A percentile compares a stretch with the other conserved stretches of the same genome.
Conservation (phyloP, 2,329 filamentous ascomycete species). For the Bipolaris gigantea region DNA sequence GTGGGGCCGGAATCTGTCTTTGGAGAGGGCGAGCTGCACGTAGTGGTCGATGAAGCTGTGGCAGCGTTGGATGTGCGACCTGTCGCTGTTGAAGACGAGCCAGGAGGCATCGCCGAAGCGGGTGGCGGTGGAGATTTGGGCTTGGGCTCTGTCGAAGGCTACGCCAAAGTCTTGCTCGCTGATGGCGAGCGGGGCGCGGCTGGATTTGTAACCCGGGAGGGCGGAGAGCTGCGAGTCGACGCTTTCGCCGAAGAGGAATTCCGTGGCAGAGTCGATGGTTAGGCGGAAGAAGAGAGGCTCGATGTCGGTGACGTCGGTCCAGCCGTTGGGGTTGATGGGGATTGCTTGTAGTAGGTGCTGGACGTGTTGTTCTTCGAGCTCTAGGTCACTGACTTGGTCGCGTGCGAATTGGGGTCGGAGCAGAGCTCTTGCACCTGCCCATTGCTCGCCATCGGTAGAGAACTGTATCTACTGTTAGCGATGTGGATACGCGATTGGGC, state of each 20-base stretch:
- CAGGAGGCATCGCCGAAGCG: conserved; percentile 39
- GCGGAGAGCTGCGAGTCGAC: conserved; percentile 32
- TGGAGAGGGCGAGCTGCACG: conserved; percentile 26
- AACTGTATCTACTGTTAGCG: conserved; percentile 23
- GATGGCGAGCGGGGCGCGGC: conserved; percentile 10
- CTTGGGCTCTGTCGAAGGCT: conserved; percentile 30
- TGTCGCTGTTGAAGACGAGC: conserved; percentile 36
- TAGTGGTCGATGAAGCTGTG: conserved; percentile 34
- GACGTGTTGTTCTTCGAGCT: conserved; percentile 36
- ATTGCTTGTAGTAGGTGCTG: conserved; percentile 40
- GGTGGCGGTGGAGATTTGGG: conserved; percentile 11
- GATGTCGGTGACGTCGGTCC: conserved; percentile 38
- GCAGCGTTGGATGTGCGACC: conserved; percentile 30
- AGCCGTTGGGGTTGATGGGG: conserved; percentile 21
- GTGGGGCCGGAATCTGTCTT: conserved; percentile 13
- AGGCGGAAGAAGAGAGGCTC: conserved; percentile 46
- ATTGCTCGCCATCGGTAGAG: conserved; percentile 33
- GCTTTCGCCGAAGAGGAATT: conserved; percentile 44
- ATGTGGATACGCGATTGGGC: not conserved
- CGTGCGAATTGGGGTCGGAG: conserved; percentile 43
- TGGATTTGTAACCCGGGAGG: conserved; percentile 24
- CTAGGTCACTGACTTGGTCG: conserved; percentile 38
- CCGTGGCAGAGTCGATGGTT: conserved; percentile 44
- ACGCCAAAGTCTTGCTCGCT: conserved; percentile 27
- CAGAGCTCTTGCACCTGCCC: conserved; percentile 37